Percentiles rank a stretch among this genome's conserved stretches.
These are phyloP conservation scores for Uncinocarpus reesii DNA, from an alignment of 2,329 filamentous ascomycete genomes.

Conservation along the genomic window DNA sequence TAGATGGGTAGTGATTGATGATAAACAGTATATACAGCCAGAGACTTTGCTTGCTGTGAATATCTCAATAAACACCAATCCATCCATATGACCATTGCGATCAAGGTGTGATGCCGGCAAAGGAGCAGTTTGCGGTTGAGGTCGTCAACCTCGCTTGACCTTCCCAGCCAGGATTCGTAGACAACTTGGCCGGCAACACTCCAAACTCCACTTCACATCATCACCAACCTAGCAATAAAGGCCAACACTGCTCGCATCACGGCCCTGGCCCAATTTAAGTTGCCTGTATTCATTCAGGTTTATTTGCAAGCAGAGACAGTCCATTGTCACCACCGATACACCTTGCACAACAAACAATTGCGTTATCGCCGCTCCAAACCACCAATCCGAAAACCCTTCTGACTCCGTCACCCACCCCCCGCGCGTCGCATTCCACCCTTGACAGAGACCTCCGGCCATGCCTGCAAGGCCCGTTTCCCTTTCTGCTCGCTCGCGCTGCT, in stretches of 20 bases:
- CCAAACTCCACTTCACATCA: constrained; percentile 13
- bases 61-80: too few species aligned
- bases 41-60: neutral
- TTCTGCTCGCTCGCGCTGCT: constrained; percentile 32
- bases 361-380: neutral
- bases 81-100: too few species aligned
- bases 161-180: neutral
- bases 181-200: constrained; percentile 8
- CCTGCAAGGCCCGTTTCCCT: constrained; percentile 31
- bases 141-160: constrained; percentile 3
- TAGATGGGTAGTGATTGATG: neutral
- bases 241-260: constrained; percentile 3
- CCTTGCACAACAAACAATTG: neutral
- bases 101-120: neutral
- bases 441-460: constrained; percentile 21
- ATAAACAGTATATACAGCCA: too few species aligned
- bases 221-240: constrained; percentile 6
- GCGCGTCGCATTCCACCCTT: constrained; percentile 1
- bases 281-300: neutral
- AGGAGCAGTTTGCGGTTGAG: neutral
- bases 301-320: too few species aligned
- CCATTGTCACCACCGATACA: neutral
- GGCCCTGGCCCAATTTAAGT: constrained; percentile 6
- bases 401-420: neutral
- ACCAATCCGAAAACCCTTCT: constrained; percentile 7